phyloP scores from a whole-genome alignment of 2,329 filamentous ascomycete species.

The Triangularia setosa region DNA sequence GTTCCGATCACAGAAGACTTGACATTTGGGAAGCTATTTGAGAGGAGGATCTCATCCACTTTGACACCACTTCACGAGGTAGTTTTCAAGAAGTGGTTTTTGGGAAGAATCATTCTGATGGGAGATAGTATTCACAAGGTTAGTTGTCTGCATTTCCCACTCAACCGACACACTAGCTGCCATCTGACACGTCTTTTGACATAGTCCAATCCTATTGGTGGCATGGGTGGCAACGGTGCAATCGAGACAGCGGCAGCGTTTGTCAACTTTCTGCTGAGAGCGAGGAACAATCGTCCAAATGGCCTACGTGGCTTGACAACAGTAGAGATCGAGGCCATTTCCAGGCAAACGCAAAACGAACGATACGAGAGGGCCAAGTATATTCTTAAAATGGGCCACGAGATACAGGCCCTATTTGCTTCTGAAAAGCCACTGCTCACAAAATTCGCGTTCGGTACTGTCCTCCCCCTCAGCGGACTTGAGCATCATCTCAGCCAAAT shows the following conservation, averaged over 20 bases:
- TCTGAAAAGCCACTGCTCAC: background rate
- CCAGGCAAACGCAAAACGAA: background rate
- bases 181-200: no score
- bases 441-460: background rate
- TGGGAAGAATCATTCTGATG: conserved; percentile 28
- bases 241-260: background rate
- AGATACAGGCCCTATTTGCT: background rate
- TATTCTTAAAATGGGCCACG: background rate
- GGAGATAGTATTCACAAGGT: conserved; percentile 35
- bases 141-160: no score
- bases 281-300: background rate
- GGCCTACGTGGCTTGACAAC: background rate
- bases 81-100: conserved; percentile 33
- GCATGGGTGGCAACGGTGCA: background rate
- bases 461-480: background rate
- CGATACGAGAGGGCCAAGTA: background rate
- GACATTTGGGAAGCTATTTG: conserved; percentile 30
- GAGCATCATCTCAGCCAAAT: background rate
- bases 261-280: background rate
- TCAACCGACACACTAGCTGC: no score
- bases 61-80: conserved; percentile 33
- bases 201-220: background rate
- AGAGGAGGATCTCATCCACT: conserved; percentile 19
- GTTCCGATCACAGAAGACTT: conserved; percentile 23
- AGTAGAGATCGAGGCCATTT: background rate